Percentiles rank a stretch among this genome's conserved stretches.
phyloP scores from a whole-genome alignment of 2,329 filamentous ascomycete species.

The Polychaeton citri region DNA sequence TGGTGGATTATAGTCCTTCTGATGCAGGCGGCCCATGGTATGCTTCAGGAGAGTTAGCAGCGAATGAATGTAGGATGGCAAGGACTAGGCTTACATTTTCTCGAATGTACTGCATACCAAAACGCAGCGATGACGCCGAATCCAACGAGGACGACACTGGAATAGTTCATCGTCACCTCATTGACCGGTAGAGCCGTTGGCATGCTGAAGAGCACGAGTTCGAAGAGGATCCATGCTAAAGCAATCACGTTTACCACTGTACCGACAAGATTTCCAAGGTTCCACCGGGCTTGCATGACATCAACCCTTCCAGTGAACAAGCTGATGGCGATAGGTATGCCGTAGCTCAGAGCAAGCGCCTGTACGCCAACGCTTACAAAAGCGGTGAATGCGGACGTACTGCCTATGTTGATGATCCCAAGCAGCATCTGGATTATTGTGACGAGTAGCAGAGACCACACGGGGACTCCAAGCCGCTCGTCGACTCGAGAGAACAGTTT shows the following conservation, averaged over 20 bases:
- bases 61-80: neutral
- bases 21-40: conserved; percentile 7
- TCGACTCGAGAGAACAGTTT: conserved; percentile 24
- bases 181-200: conserved; percentile 42
- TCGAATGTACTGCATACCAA: conserved; percentile 6
- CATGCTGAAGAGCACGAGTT: conserved; percentile 35
- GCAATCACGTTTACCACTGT: conserved; percentile 13
- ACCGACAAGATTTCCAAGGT: conserved; percentile 6
- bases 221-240: conserved; percentile 15
- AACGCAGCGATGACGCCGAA: conserved; percentile 37
- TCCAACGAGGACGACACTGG: conserved; percentile 41
- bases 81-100: conserved; percentile 3
- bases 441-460: conserved; percentile 29
- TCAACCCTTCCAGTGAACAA: conserved; percentile 27
- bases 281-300: conserved; percentile 10
- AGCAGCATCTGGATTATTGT: conserved; percentile 36
- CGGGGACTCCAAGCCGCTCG: conserved; percentile 24
- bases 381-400: conserved; percentile 34
- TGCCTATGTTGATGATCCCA: conserved; percentile 37
- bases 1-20: conserved; percentile 4
- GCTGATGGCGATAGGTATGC: conserved; percentile 42
- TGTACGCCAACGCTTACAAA: conserved; percentile 44
- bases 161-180: conserved; percentile 43
- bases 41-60: conserved; percentile 1
- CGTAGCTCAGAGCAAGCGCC: conserved; percentile 42